Evolutionary conservation across 768 basidiomycete genomes (phyloP).

Genomic region (Suillus alpinus): DNA sequence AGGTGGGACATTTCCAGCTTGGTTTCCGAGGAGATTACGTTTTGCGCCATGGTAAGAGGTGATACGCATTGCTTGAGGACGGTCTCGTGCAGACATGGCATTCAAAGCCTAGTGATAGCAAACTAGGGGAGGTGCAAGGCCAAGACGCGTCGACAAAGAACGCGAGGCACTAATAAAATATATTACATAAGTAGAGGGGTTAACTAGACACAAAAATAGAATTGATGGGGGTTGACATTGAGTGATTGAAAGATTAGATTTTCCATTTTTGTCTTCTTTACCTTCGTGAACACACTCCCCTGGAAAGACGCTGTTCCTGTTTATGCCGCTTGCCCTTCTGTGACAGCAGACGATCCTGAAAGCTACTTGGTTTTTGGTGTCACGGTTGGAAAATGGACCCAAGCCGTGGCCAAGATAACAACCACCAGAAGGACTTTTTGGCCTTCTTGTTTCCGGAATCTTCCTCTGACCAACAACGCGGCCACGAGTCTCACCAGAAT

Average conservation of each 20-base stretch:
- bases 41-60: constrained; percentile 54
- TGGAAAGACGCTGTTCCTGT: neutral
- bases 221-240: neutral
- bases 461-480: constrained; percentile 22
- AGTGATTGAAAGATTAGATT: constrained; percentile 2
- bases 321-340: neutral
- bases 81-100: neutral
- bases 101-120: neutral
- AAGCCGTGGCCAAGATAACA: constrained; percentile 24
- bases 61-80: constrained; percentile 30
- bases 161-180: neutral
- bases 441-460: constrained; percentile 33
- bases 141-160: neutral
- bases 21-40: constrained; percentile 54
- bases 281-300: neutral
- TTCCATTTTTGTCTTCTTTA: neutral
- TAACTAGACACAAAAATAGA: neutral
- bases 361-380: neutral
- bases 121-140: neutral
- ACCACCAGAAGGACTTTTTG: constrained; percentile 33
- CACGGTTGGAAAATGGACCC: constrained; percentile 22
- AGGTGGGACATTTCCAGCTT: constrained; percentile 52
- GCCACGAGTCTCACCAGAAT: constrained; percentile 21
- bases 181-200: neutral
- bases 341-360: neutral